A percentile compares a stretch with the other conserved stretches of the same genome.
phyloP scores from a whole-genome alignment of 2,329 filamentous ascomycete genomes.

The Pseudocercospora fuligena region DNA sequence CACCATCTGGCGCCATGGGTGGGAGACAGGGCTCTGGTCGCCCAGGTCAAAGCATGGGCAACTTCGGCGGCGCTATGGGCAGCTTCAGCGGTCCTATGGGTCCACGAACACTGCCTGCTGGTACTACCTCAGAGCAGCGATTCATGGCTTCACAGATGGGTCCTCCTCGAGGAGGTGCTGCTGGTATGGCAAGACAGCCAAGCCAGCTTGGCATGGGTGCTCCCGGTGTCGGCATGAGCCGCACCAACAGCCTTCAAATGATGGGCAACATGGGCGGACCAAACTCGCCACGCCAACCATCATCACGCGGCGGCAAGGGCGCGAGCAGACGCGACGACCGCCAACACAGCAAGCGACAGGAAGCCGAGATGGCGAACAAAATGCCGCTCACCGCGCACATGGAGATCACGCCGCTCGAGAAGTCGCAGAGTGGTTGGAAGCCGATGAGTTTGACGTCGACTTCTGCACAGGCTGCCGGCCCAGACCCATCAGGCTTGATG shows the following conservation, averaged over 20 bases:
- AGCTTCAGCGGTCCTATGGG: conserved; percentile 39
- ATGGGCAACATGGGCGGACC: conserved; percentile 65
- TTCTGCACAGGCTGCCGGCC: conserved; percentile 46
- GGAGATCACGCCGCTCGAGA: conserved; percentile 78
- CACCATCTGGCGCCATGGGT: conserved; percentile 51
- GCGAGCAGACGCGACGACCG: conserved; percentile 66
- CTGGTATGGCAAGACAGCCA: conserved; percentile 62
- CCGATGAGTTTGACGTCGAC: conserved; percentile 68
- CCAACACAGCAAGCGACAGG: conserved; percentile 58
- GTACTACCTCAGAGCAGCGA: conserved; percentile 77
- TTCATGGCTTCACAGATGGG: conserved; percentile 54
- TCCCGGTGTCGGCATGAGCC: conserved; percentile 58
- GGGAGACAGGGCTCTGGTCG: conserved; percentile 53
- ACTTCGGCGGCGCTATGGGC: conserved; percentile 57
- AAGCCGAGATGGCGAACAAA: conserved; percentile 73
- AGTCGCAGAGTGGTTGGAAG: conserved; percentile 84
- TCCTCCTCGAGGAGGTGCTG: conserved; percentile 28
- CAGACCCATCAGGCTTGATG: conserved; percentile 64
- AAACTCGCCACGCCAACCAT: conserved; percentile 67
- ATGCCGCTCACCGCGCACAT: conserved; percentile 89
- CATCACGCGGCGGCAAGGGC: conserved; percentile 60
- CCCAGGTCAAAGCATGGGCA: conserved; percentile 63
- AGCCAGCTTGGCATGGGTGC: conserved; percentile 57
- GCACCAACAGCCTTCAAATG: conserved; percentile 64
- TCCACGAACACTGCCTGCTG: conserved; percentile 67